Base-by-base conservation (phyloP, 2,329 filamentous ascomycete genomes). In the Pseudocercospora vitis region DNA sequence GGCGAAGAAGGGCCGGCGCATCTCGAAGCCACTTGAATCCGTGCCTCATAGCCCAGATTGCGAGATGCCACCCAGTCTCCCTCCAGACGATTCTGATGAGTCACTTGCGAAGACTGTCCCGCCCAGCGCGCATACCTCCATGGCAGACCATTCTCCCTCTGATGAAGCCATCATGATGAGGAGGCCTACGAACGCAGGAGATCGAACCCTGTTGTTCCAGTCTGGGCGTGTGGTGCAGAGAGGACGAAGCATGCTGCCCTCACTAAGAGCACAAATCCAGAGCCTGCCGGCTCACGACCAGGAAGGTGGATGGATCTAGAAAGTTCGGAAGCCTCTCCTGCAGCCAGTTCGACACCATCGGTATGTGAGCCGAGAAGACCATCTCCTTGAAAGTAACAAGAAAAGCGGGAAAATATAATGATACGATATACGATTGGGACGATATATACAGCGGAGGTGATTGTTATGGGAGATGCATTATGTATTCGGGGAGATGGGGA, bases 171-270 rank as follows among this genome's bases (percentile, higher is more conserved):
- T 52, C 42, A 18, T 61, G 21, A 60, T 63, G 57, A 57, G 63
- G 24, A 51, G 63, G 33, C 63, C 61, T 6, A 52, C 56, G 19
- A 61, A 57, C 3, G 50, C 61, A n/a, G 56, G 56, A 19, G 64
- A 68, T 37, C 56, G 63, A 4, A 57, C 63, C 7, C 39, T 64
- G 29, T 40, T 65, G 14, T 62, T 65, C 48, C 55, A 58, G n/a
- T 59, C 63, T 12, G 63, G 63, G 14, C 58, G 64, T 21, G 57
- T 57, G 23, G 63, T 65, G 28, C 61, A 64, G n/a, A 53, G 61
- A 51, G 55, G 53, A 16, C 56, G 57, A 4, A 52, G 54, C 7
- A 50, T 32, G 18, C 51, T 51, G 4, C 53, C 53, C 7, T 52
- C 49, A 4, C n/a, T 45, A 3, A 47, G 53, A 16, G 50, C 47